Evolutionary conservation across 2,329 filamentous ascomycete species (phyloP).

Genomic region (Colletotrichum karsti): DNA sequence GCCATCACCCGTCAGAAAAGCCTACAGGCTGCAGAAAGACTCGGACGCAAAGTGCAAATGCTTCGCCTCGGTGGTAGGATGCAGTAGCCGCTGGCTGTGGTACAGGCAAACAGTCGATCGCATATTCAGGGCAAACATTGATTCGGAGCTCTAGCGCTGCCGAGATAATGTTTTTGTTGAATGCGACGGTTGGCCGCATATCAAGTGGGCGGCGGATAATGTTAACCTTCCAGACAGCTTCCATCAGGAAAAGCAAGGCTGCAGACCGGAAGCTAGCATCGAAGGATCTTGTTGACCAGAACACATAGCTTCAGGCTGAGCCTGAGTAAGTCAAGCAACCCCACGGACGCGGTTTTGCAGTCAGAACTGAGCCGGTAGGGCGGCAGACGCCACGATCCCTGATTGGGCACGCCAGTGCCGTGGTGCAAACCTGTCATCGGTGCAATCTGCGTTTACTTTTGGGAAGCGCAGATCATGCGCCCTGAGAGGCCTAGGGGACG

Average conservation of each 20-base stretch:
- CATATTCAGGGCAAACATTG: conserved; percentile 14
- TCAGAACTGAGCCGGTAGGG: background rate
- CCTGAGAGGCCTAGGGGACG: background rate
- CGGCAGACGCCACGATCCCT: background rate
- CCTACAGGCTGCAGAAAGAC: background rate
- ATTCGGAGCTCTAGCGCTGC: background rate
- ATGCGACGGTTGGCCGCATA: background rate
- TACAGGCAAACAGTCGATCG: conserved; percentile 7
- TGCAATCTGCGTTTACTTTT: conserved; percentile 1
- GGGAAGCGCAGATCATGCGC: conserved; percentile 8
- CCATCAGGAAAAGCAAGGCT: background rate
- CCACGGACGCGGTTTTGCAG: background rate
- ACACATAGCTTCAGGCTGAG: background rate
- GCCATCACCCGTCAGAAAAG: background rate
- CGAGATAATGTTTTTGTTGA: background rate
- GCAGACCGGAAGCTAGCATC: background rate
- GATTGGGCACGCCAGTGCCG: background rate
- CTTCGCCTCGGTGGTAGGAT: conserved; percentile 6
- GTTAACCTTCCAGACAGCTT: conserved; percentile 2
- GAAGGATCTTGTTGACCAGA: background rate
- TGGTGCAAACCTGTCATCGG: background rate
- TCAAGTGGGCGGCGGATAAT: background rate
- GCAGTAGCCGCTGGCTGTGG: background rate
- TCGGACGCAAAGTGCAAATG: background rate
- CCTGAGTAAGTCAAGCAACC: background rate